phyloP scores from a whole-genome alignment of 2,329 filamentous ascomycete genomes.

The Arthrobotrys entomopaga region DNA sequence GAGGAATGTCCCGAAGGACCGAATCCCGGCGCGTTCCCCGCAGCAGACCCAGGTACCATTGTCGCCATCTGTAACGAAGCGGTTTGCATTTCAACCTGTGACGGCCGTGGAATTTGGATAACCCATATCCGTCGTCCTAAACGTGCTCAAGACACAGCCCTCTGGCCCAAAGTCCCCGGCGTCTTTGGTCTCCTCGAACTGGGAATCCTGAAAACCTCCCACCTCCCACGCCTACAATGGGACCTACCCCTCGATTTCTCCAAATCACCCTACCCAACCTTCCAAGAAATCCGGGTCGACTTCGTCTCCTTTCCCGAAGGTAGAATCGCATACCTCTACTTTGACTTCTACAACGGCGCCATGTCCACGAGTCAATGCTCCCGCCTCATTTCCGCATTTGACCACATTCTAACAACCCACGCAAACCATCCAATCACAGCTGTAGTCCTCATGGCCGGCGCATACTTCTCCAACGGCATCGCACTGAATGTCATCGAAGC shows the following conservation, averaged over 20 bases:
- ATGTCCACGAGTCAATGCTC: conserved; percentile 63
- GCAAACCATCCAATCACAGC: conserved; percentile 60
- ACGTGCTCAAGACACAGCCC: conserved; percentile 61
- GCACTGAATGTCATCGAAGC: conserved; percentile 65
- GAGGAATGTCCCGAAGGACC: conserved; percentile 58
- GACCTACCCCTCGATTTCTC: conserved; percentile 59
- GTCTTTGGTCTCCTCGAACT: conserved; percentile 61
- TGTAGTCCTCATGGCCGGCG: conserved; percentile 63
- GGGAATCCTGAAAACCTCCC: conserved; percentile 59
- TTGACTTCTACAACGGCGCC: conserved; percentile 64
- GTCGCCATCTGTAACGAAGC: conserved; percentile 62
- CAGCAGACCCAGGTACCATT: conserved; percentile 58
- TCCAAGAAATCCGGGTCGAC: conserved; percentile 63
- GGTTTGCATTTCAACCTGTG: conserved; percentile 62
- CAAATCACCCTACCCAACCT: conserved; percentile 59
- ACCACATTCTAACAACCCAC: conserved; percentile 60
- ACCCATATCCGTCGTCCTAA: conserved; percentile 63
- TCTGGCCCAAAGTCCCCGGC: conserved; percentile 64
- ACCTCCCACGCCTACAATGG: conserved; percentile 38
- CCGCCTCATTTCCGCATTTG: conserved; percentile 61
- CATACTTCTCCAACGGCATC: conserved; percentile 65
- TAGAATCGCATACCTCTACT: conserved; percentile 63
- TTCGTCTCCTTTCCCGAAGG: conserved; percentile 59
- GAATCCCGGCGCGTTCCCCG: conserved; percentile 50
- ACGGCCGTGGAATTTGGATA: conserved; percentile 64